Conservation (phyloP, 352 stramenopile genomes). For the Phytophthora tubulina region DNA sequence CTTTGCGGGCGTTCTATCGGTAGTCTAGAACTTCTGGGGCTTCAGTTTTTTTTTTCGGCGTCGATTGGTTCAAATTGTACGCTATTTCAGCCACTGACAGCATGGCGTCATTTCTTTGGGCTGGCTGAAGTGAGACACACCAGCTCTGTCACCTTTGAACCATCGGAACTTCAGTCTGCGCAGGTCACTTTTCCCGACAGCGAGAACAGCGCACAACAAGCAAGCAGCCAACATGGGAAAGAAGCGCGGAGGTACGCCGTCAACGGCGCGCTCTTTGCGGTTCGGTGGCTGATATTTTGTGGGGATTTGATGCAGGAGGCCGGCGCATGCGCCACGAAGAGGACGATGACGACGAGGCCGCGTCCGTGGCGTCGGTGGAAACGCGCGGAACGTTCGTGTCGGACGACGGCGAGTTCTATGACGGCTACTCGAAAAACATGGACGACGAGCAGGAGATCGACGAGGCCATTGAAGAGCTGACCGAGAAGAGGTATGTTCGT, state of each 20-base stretch:
- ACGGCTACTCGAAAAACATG: constrained; percentile 65
- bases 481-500: constrained; percentile 68
- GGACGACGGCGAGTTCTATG: constrained; percentile 77
- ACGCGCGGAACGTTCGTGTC: constrained; percentile 68
- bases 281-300: constrained; percentile 19
- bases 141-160: constrained; percentile 16
- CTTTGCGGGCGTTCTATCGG: too few relatives aligned
- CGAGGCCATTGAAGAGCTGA: constrained; percentile 82
- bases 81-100: constrained; percentile 19
- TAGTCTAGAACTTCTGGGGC: not conserved
- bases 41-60: not conserved
- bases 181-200: constrained; percentile 5
- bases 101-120: constrained; percentile 11
- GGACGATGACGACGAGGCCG: constrained; percentile 73
- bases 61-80: constrained; percentile 11
- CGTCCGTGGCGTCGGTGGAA: constrained; percentile 77
- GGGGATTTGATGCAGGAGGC: constrained; percentile 34
- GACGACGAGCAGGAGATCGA: constrained; percentile 76
- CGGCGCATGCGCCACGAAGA: constrained; percentile 77
- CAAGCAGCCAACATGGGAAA: constrained; percentile 58
- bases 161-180: constrained; percentile 17
- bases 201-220: not conserved
- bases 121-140: constrained; percentile 15
- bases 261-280: constrained; percentile 5
- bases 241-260: constrained; percentile 64